Evolutionary conservation across 2,329 filamentous ascomycete genomes (phyloP).

Genomic region (Fusarium circinatum): DNA sequence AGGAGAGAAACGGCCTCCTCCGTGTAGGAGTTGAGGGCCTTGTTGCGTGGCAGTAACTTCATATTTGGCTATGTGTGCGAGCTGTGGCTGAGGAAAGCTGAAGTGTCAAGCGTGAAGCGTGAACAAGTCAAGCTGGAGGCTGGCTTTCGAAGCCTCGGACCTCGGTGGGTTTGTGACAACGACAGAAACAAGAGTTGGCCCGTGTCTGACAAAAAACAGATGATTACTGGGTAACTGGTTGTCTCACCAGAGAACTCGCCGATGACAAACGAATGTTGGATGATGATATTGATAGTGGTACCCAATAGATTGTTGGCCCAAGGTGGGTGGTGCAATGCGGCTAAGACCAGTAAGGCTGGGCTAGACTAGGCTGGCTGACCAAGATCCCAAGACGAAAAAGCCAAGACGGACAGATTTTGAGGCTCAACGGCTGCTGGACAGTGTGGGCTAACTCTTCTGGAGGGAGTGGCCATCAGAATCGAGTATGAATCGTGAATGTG

Average conservation of each 20-base stretch:
- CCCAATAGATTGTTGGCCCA: slow-evolving; percentile 8
- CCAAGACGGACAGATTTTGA: slow-evolving; percentile 19
- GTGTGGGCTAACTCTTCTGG: neutral
- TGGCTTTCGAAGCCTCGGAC: slow-evolving; percentile 16
- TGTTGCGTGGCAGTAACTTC: slow-evolving; percentile 54
- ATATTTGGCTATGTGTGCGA: slow-evolving; percentile 38
- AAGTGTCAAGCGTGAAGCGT: slow-evolving; percentile 1
- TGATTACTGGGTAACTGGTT: neutral
- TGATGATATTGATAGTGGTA: slow-evolving; percentile 2
- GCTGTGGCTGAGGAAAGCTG: slow-evolving; percentile 29
- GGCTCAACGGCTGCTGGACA: slow-evolving; percentile 15
- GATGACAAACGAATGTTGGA: slow-evolving; percentile 6
- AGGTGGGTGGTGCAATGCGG: slow-evolving; percentile 1
- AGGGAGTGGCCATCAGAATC: neutral
- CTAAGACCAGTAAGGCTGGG: slow-evolving; percentile 22
- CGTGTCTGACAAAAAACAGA: slow-evolving; percentile 24
- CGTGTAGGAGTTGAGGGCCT: slow-evolving; percentile 51
- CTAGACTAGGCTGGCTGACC: slow-evolving; percentile 11
- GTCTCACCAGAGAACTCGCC: neutral
- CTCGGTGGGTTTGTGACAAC: slow-evolving; percentile 22
- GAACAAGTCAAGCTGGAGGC: neutral
- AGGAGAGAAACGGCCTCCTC: slow-evolving; percentile 55
- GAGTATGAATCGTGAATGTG: neutral
- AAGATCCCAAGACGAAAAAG: slow-evolving; percentile 8
- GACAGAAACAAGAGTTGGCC: slow-evolving; percentile 24